Percentiles rank a stretch among this genome's conserved stretches.
These are phyloP conservation scores for Populus alba DNA, from an alignment of 345 rosid species.

Conservation along the genomic window DNA sequence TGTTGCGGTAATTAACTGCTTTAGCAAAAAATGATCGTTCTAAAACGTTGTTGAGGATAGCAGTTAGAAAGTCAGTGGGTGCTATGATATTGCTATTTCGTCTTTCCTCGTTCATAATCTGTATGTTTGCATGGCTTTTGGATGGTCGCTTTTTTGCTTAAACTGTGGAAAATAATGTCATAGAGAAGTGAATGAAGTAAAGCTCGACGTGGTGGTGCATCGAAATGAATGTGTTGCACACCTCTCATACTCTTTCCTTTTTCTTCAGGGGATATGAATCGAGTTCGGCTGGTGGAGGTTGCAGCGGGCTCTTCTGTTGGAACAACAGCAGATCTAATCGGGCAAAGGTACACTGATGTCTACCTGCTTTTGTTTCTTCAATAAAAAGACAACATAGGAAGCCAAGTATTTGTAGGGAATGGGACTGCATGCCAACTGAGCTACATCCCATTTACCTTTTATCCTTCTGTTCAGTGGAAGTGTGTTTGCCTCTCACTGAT, in stretches of 20 bases:
- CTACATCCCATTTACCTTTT: not conserved
- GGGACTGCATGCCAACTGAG: not conserved
- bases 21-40: not conserved
- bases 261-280: conserved; percentile 77
- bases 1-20: not conserved
- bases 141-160: not conserved
- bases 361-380: not conserved
- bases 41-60: not conserved
- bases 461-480: not conserved
- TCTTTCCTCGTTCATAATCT: not conserved
- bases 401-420: not conserved
- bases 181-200: not conserved
- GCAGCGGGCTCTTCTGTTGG: conserved; percentile 87
- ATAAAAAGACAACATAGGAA: not conserved
- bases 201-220: not conserved
- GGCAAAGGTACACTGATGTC: conserved; percentile 51
- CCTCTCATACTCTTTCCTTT: conserved; percentile 9
- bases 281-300: conserved; percentile 70
- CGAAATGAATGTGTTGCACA: not conserved
- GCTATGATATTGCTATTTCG: not conserved
- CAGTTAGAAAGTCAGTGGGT: not conserved
- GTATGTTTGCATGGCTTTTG: not conserved
- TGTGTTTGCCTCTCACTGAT: not conserved
- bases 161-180: not conserved
- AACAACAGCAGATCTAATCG: conserved; percentile 45